Percentiles rank a stretch among this genome's conserved stretches.
Conservation (phyloP, 805 yeast genomes). For the Metschnikowia kunwiensis region DNA sequence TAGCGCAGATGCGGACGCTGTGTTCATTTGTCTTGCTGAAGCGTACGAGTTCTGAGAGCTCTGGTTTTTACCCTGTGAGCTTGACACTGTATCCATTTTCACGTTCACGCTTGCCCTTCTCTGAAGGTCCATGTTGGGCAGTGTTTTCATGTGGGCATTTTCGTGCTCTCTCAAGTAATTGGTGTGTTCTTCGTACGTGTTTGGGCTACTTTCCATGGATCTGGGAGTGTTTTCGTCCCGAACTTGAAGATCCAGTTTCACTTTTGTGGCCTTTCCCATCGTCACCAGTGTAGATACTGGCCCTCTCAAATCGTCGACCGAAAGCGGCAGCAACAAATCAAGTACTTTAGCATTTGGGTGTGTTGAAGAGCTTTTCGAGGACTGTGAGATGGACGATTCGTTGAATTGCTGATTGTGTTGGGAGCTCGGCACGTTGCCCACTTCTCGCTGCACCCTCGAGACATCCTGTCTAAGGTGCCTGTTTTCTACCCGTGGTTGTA, state of each 20-base stretch:
- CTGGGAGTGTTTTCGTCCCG: constrained; percentile 27
- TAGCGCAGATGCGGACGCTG: too few species aligned
- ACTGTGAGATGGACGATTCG: neutral
- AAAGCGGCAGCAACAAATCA: constrained; percentile 40
- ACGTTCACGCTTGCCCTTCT: too few species aligned
- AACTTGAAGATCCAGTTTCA: constrained; percentile 2
- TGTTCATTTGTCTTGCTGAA: too few species aligned
- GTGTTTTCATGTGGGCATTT: neutral
- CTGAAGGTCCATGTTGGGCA: too few species aligned
- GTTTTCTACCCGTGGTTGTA: constrained; percentile 40
- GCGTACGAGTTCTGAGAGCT: too few species aligned
- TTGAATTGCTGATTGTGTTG: neutral
- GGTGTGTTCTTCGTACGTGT: neutral
- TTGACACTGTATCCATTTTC: too few species aligned
- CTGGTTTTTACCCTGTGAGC: neutral
- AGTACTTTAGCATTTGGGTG: constrained; percentile 22
- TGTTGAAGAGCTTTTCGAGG: constrained; percentile 1
- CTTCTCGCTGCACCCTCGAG: constrained; percentile 23
- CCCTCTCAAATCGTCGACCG: constrained; percentile 35
- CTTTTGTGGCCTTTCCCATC: constrained; percentile 8
- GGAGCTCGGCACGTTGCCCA: neutral
- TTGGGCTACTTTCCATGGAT: constrained; percentile 26
- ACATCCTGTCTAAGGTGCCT: constrained; percentile 36
- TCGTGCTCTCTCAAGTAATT: neutral
- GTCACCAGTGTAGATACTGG: constrained; percentile 12